Evolutionary conservation across 352 stramenopile species (phyloP).

Genomic region (Peronospora destructor): DNA sequence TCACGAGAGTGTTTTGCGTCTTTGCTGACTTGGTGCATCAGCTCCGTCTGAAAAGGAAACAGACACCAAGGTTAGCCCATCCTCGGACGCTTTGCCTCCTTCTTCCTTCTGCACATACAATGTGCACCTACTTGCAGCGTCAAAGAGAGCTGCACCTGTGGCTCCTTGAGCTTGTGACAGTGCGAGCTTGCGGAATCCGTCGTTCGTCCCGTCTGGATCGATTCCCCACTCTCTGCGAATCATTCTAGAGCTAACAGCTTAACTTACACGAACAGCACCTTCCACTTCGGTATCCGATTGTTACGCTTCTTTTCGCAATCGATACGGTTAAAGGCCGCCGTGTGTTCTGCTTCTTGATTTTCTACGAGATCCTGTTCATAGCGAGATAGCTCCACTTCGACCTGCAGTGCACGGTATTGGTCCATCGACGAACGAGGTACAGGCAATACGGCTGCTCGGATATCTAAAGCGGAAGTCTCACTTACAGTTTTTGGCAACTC

Average conservation of each 20-base stretch:
- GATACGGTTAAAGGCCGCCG: slow-evolving; percentile 16
- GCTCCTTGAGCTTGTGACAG: slow-evolving; percentile 28
- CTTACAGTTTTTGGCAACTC: slow-evolving; percentile 16
- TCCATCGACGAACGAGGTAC: slow-evolving; percentile 25
- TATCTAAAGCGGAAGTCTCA: slow-evolving; percentile 6
- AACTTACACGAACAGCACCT: too few species aligned
- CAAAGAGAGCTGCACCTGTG: slow-evolving; percentile 39
- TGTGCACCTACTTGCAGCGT: slow-evolving; percentile 43
- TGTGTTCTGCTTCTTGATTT: slow-evolving; percentile 18
- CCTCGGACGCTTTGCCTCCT: neutral
- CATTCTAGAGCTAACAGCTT: too few species aligned
- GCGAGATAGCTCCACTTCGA: slow-evolving; percentile 16
- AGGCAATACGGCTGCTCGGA: slow-evolving; percentile 2
- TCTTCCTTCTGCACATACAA: slow-evolving; percentile 4
- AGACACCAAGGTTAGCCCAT: slow-evolving; percentile 13
- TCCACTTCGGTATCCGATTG: slow-evolving; percentile 44
- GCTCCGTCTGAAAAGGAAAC: too few species aligned
- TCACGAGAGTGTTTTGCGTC: too few species aligned
- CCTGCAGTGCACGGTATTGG: slow-evolving; percentile 29
- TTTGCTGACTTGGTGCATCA: too few species aligned
- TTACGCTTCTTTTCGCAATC: slow-evolving; percentile 44
- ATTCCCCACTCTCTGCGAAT: slow-evolving; percentile 24
- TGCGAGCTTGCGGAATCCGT: slow-evolving; percentile 18
- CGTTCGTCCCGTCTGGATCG: slow-evolving; percentile 11
- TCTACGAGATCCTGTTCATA: slow-evolving; percentile 18